These are phyloP conservation scores for Pezizomycotina sp. DNA, from an alignment of 2,329 filamentous ascomycete species.

Conservation along the genomic window DNA sequence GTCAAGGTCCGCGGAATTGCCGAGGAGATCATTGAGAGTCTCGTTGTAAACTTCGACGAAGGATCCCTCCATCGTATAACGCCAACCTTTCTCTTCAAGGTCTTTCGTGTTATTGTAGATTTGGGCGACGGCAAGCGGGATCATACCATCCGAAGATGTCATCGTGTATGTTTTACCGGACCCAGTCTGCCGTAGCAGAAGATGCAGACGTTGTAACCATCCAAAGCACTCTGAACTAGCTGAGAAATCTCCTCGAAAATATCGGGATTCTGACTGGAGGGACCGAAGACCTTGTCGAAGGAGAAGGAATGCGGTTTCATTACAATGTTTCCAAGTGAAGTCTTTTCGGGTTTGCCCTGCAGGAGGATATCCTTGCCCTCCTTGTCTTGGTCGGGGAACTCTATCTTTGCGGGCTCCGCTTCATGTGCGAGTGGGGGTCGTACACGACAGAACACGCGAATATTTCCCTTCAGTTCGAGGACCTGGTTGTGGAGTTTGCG, in stretches of 20 bases:
- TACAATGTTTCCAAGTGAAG: conserved; percentile 56
- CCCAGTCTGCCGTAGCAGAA: conserved; percentile 98
- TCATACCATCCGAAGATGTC: conserved; percentile 84
- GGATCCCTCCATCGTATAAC: conserved; percentile 81
- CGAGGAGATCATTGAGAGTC: conserved; percentile 78
- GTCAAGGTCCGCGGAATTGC: conserved; percentile 50
- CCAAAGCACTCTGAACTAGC: conserved; percentile 84
- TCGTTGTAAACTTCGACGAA: conserved; percentile 99
- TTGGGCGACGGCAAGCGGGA: conserved; percentile 78
- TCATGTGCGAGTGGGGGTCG: conserved; percentile 53
- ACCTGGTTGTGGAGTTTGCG: conserved; percentile 94
- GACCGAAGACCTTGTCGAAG: conserved; percentile 85
- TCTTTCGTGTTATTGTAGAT: conserved; percentile 78
- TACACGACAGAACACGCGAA: conserved; percentile 93
- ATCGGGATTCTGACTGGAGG: conserved; percentile 58
- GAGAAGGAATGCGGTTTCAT: conserved; percentile 71
- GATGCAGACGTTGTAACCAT: conserved; percentile 97
- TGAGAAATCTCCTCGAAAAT: conserved; percentile 95
- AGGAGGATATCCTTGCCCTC: conserved; percentile 79
- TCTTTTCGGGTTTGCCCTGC: conserved; percentile 67
- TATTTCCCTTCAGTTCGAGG: conserved; percentile 94
- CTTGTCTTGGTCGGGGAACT: conserved; percentile 61
- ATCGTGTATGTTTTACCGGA: conserved; percentile 96
- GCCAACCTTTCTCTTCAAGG: conserved; percentile 81
- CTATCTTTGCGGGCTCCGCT: conserved; percentile 51